Percentiles rank a stretch among this genome's conserved stretches.
These are phyloP conservation scores for Beauveria bassiana DNA, from an alignment of 2,329 filamentous ascomycete genomes.

Conservation along the genomic window DNA sequence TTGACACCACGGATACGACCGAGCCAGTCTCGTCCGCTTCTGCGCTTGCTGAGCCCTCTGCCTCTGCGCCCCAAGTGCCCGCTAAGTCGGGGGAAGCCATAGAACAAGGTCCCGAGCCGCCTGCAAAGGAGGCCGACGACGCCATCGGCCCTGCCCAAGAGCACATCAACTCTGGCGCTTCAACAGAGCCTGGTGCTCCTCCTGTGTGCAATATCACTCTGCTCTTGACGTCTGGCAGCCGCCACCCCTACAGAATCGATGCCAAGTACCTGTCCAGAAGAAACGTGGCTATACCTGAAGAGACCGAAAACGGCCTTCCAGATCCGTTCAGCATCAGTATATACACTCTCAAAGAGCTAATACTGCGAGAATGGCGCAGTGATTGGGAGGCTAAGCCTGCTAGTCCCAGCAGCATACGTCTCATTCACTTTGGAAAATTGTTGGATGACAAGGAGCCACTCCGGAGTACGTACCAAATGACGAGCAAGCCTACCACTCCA, in stretches of 20 bases:
- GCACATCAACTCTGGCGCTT: slow-evolving; percentile 30
- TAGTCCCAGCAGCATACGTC: slow-evolving; percentile 78
- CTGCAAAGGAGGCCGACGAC: slow-evolving; percentile 25
- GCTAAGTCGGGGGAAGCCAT: slow-evolving; percentile 23
- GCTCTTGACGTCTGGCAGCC: slow-evolving; percentile 69
- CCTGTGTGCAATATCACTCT: slow-evolving; percentile 68
- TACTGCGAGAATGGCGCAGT: slow-evolving; percentile 84
- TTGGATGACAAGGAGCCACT: slow-evolving; percentile 81
- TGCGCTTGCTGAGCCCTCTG: slow-evolving; percentile 12
- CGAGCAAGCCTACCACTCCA: not conserved
- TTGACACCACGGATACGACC: not conserved
- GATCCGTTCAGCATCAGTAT: slow-evolving; percentile 88
- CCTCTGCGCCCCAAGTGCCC: slow-evolving; percentile 13
- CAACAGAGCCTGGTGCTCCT: slow-evolving; percentile 22
- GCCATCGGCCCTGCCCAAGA: slow-evolving; percentile 37
- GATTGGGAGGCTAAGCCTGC: slow-evolving; percentile 86
- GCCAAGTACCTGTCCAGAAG: slow-evolving; percentile 77
- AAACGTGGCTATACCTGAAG: slow-evolving; percentile 66
- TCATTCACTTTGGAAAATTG: slow-evolving; percentile 88
- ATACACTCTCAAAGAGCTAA: slow-evolving; percentile 89
- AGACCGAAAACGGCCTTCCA: slow-evolving; percentile 48
- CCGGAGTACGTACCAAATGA: slow-evolving; percentile 55
- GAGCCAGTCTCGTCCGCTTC: not conserved
- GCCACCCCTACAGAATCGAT: slow-evolving; percentile 86
- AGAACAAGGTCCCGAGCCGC: slow-evolving; percentile 19